Conservation (phyloP, 2,329 filamentous ascomycete species). For the Coniochaeta hoffmannii region DNA sequence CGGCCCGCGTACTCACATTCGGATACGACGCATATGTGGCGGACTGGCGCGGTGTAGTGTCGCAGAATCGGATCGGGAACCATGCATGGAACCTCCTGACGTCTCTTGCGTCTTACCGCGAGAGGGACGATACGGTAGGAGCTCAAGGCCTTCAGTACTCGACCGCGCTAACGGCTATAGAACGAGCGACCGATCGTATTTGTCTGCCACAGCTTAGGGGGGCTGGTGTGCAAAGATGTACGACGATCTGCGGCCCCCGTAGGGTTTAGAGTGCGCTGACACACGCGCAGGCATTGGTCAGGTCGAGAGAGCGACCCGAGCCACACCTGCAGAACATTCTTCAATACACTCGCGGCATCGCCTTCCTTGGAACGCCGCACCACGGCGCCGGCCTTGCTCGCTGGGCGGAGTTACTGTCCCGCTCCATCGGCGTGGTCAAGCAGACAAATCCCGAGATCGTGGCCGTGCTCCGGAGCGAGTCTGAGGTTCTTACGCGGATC, state of each 20-base stretch:
- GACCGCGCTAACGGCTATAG: conserved; percentile 6
- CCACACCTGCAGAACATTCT: conserved; percentile 16
- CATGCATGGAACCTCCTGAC: conserved; percentile 22
- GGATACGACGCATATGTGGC: conserved; percentile 24
- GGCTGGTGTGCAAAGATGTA: conserved; percentile 18
- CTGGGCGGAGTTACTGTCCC: conserved; percentile 20
- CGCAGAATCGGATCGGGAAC: conserved; percentile 18
- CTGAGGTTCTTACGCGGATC: no score
- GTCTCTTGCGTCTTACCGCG: conserved; percentile 17
- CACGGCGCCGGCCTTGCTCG: conserved; percentile 19
- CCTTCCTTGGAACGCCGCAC: conserved; percentile 29
- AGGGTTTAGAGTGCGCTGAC: not conserved
- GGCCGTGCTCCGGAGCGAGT: no score
- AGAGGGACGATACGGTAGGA: conserved; percentile 19
- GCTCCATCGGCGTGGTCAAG: conserved; percentile 18
- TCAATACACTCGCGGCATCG: conserved; percentile 19
- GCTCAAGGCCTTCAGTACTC: no score
- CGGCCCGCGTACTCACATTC: conserved; percentile 21
- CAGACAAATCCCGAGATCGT: no score
- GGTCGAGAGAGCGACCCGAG: conserved; percentile 14
- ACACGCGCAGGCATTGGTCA: conserved; percentile 13
- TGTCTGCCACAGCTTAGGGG: conserved; percentile 17
- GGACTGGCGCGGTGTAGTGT: conserved; percentile 16
- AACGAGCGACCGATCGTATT: conserved; percentile 16
- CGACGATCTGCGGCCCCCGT: not conserved